Percentiles rank a stretch among this genome's conserved stretches.
These are phyloP conservation scores for Stentor coeruleus DNA, from an alignment of 73 alveolate genomes.

Conservation along the genomic window DNA sequence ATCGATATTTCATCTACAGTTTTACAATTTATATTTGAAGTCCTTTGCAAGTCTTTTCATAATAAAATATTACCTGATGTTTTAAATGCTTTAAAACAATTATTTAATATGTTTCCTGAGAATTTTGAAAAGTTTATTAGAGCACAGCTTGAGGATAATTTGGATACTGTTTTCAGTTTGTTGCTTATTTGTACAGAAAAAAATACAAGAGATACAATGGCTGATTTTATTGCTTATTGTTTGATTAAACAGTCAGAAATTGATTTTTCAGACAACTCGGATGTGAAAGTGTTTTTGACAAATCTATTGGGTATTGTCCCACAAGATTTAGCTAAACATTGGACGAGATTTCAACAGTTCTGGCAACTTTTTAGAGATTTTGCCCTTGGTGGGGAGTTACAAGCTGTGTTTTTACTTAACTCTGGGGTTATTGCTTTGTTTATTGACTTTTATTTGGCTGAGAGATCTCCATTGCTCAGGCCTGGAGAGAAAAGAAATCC, in stretches of 20 bases:
- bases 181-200: conserved; percentile 4
- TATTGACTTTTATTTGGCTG: conserved; percentile 56
- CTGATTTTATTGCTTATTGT: conserved; percentile 9
- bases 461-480: conserved; percentile 38
- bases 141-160: neutral
- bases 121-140: neutral
- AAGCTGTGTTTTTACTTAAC: conserved; percentile 25
- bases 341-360: conserved; percentile 71
- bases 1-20: neutral
- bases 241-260: neutral
- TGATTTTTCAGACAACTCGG: conserved; percentile 21
- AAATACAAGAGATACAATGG: conserved; percentile 3
- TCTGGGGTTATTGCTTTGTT: conserved; percentile 37
- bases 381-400: conserved; percentile 32
- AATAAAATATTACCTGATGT: conserved; percentile 10
- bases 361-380: conserved; percentile 51
- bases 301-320: neutral
- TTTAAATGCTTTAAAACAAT: neutral
- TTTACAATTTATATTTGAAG: neutral
- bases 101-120: conserved; percentile 5
- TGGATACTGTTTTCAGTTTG: neutral
- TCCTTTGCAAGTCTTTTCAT: neutral
- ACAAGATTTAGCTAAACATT: conserved; percentile 60
- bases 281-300: neutral
- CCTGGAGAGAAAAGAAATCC: conserved; percentile 22